Conservation (phyloP, 768 basidiomycete genomes). For the Xerocomus potaroensis region DNA sequence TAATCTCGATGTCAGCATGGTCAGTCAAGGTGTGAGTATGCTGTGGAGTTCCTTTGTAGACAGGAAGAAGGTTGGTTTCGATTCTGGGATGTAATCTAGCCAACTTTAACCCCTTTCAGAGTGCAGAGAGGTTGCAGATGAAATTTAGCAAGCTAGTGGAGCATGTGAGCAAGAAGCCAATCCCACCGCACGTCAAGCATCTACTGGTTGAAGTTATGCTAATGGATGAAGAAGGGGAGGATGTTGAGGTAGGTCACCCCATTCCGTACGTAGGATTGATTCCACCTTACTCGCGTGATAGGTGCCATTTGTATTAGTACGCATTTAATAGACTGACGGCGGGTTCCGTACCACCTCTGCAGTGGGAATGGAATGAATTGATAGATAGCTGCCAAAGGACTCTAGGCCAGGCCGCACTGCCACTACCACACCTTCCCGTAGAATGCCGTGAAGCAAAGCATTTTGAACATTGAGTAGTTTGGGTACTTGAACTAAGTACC, state of each 20-base stretch:
- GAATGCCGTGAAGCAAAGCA: not conserved
- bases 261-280: not conserved
- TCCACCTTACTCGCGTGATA: constrained; percentile 22
- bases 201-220: constrained; percentile 94
- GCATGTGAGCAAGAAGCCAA: constrained; percentile 89
- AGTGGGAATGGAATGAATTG: not conserved
- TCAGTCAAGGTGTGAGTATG: constrained; percentile 97
- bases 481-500: constrained; percentile 20
- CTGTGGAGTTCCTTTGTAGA: constrained; percentile 93
- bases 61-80: constrained; percentile 74
- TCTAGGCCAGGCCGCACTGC: no score
- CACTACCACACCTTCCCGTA: no score
- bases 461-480: constrained; percentile 3
- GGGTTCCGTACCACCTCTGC: no score
- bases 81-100: not conserved
- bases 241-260: constrained; percentile 70
- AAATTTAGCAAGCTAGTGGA: constrained; percentile 90
- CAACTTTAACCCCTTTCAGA: constrained; percentile 41
- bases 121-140: constrained; percentile 84
- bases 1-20: constrained; percentile 88
- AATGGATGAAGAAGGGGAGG: constrained; percentile 86
- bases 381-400: no score
- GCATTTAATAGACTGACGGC: constrained; percentile 39
- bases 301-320: constrained; percentile 83
- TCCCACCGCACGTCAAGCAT: constrained; percentile 78